phyloP scores from a whole-genome alignment of 371 early-diverging fungal genomes.

The Syncephalastrum racemosum region DNA sequence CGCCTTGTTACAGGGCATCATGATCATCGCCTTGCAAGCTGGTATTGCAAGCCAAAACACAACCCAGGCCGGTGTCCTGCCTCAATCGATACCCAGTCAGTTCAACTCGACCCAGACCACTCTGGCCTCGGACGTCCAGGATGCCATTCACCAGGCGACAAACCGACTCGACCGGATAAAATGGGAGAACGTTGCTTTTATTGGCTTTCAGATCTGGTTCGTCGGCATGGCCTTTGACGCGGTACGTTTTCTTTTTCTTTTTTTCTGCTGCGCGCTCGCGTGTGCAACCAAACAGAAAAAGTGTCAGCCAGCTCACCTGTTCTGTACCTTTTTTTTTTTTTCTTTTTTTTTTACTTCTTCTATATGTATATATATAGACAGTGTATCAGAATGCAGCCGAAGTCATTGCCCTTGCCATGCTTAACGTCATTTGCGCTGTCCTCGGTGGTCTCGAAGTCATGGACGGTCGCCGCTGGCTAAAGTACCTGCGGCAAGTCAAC shows the following conservation, averaged over 20 bases:
- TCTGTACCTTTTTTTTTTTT: constrained; percentile 2
- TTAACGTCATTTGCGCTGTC: constrained; percentile 39
- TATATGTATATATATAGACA: constrained; percentile 37
- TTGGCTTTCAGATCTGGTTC: constrained; percentile 46
- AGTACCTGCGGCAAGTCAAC: constrained; percentile 14
- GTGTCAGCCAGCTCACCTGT: background rate
- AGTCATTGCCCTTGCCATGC: constrained; percentile 35
- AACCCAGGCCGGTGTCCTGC: constrained; percentile 21
- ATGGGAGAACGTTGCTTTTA: constrained; percentile 51
- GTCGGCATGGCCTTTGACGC: constrained; percentile 50
- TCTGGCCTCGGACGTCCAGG: constrained; percentile 1
- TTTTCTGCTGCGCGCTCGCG: background rate
- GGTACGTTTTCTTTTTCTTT: constrained; percentile 23
- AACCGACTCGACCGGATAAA: constrained; percentile 38
- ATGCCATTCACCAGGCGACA: constrained; percentile 17
- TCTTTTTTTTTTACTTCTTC: constrained; percentile 1
- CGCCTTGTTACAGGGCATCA: constrained; percentile 41
- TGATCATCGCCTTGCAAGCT: constrained; percentile 34
- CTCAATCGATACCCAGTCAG: constrained; percentile 1
- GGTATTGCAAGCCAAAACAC: constrained; percentile 39
- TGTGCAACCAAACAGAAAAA: too few relatives aligned
- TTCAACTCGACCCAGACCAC: constrained; percentile 4
- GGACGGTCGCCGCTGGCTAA: constrained; percentile 36
- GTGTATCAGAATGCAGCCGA: constrained; percentile 43
- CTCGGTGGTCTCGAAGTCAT: constrained; percentile 40